These are phyloP conservation scores for Neostapfia colusana DNA, from an alignment of 176 grass and related monocot genomes.

Conservation along the genomic window DNA sequence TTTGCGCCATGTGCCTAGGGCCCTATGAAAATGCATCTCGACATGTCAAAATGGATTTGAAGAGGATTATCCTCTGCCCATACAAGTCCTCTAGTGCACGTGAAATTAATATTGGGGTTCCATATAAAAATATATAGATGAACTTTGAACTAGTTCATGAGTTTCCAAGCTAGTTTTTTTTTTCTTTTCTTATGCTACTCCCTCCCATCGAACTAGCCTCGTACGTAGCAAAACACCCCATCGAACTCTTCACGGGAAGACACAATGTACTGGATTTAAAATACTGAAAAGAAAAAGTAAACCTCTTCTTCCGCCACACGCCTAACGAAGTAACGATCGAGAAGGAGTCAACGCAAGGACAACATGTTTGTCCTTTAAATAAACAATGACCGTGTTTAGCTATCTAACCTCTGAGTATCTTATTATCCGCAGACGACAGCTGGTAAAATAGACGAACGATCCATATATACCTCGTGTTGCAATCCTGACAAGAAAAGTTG, in stretches of 20 bases:
- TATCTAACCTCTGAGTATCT: neutral
- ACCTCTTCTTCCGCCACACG: neutral
- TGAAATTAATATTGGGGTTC: no score
- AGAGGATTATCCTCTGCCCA: no score
- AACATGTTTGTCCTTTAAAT: neutral
- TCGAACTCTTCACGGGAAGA: no score
- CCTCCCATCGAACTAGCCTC: no score
- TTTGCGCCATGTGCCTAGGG: neutral
- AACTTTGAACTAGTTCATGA: no score
- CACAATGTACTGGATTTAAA: neutral
- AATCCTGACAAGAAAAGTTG: constrained; percentile 6
- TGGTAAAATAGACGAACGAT: neutral
- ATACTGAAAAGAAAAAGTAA: neutral
- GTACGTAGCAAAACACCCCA: no score
- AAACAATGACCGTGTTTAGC: constrained; percentile 24
- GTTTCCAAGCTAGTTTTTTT: no score
- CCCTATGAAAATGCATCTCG: no score
- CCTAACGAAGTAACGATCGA: constrained; percentile 9
- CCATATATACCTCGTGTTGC: neutral
- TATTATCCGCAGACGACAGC: neutral
- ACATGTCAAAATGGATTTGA: no score
- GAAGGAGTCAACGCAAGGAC: constrained; percentile 18
- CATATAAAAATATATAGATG: no score
- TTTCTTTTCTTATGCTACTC: no score
- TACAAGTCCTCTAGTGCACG: no score